Conservation (phyloP, 306 rosid species). For the Datisca glomerata region DNA sequence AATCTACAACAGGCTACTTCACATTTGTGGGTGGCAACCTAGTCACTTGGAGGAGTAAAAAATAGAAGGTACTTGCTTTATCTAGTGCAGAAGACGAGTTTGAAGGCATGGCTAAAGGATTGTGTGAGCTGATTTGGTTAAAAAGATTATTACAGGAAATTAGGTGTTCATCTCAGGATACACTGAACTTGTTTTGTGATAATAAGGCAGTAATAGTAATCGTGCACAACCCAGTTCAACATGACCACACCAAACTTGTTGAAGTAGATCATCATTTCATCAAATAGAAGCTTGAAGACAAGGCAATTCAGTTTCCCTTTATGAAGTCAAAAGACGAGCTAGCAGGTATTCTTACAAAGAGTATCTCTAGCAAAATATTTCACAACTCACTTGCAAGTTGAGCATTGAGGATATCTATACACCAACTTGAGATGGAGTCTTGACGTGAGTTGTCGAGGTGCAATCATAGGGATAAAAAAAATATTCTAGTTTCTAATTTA, state of each 20-base stretch:
- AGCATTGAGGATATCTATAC: neutral
- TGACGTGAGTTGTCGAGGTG: neutral
- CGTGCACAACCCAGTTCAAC: neutral
- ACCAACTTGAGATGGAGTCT: neutral
- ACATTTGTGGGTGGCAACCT: neutral
- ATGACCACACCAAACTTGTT: neutral
- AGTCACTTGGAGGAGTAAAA: neutral
- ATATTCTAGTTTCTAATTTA: neutral
- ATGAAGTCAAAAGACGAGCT: neutral
- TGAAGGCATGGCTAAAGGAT: neutral
- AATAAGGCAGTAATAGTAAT: too few species aligned
- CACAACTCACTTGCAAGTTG: neutral
- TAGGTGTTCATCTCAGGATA: neutral
- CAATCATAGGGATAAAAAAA: neutral
- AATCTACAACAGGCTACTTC: neutral
- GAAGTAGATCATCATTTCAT: neutral
- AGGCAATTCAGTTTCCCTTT: too few species aligned
- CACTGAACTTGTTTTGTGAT: neutral
- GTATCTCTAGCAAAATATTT: neutral
- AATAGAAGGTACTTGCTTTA: neutral
- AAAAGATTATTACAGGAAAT: neutral
- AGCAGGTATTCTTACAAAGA: neutral
- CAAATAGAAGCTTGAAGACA: too few species aligned
- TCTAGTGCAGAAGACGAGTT: too few species aligned
- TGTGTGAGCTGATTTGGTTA: neutral